Conservation (phyloP, 257 asterid species). For the Nicotiana knightiana region DNA sequence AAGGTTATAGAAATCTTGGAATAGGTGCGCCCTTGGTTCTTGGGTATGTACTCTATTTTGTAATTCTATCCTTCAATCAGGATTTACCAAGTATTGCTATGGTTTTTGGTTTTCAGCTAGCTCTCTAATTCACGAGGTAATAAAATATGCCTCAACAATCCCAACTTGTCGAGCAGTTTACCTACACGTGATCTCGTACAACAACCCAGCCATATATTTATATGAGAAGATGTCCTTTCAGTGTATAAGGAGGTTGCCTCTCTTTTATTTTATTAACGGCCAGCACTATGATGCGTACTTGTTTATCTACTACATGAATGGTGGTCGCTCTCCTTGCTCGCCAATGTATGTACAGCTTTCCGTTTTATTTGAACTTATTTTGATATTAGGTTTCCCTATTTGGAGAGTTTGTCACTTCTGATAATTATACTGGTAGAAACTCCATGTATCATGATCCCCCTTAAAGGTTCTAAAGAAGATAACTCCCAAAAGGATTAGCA, state of each 20-base stretch:
- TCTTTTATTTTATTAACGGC: conserved; percentile 71
- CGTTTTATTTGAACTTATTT: background rate
- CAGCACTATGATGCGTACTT: conserved; percentile 84
- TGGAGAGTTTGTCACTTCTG: background rate
- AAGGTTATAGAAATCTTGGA: conserved; percentile 80
- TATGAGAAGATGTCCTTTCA: conserved; percentile 88
- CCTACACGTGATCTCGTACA: conserved; percentile 93
- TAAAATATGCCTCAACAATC: conserved; percentile 63
- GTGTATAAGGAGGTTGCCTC: conserved; percentile 61
- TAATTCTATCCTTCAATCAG: conserved; percentile 5
- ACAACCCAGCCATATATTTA: conserved; percentile 79
- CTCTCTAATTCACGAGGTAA: conserved; percentile 67
- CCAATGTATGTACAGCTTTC: conserved; percentile 61
- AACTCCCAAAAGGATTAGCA: background rate
- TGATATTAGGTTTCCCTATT: background rate
- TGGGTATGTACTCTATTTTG: background rate
- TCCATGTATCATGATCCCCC: background rate
- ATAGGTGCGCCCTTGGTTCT: conserved; percentile 47
- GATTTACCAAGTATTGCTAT: conserved; percentile 17
- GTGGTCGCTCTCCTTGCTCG: conserved; percentile 95
- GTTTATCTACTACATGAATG: conserved; percentile 89
- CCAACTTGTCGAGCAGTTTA: conserved; percentile 81
- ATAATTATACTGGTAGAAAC: background rate
- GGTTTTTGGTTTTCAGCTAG: conserved; percentile 61
- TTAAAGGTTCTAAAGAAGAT: no score